Evolutionary conservation across 306 rosid genomes (phyloP), one percentile per base, ranked within the genome.

Genomic region (Cicer yamashitae): DNA sequence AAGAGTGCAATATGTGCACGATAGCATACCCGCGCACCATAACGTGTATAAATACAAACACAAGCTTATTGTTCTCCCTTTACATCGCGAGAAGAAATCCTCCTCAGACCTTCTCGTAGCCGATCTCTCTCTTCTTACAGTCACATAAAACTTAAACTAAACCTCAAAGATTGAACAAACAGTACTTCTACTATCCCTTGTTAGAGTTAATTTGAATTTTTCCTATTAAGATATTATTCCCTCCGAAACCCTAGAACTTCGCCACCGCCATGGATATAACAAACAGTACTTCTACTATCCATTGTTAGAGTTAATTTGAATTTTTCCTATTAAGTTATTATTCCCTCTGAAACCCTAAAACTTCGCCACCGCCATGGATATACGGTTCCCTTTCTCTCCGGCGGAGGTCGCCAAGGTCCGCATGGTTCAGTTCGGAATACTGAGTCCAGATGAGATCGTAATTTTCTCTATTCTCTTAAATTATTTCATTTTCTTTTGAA

Each of bases 361-460:
- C 75, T 52, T 79, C 52, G 56, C 50, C 82, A 79, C 84, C 82
- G 74, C 88, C 91, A 96, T 96, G 99, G 99, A 96, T 87, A 79
- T 96, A 7, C 90, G 99, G 17, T 96, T 96, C 70, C 98, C 99
- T 0, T 92, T 22, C 86, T 96, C 99, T 15, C 99, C 99, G 77
- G 96, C 97, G 78, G 99, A 96, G 90, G 96, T 96, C 10, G 85
- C 96, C 84, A 96, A 92, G 86, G 96, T 96, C 78, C 90, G 89
- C 6, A 69, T 80, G 78, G 99, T 96, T 78, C 99, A 96, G 87
- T 96, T 96, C 53, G 98, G 98, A 60, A 96, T 96, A 44, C 91
- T 96, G 54, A 84, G 90, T 44, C 99, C 99, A 8, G 99, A 94
- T 37, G 99, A 94, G 81, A 94, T 94, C 39, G 99, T 94, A 94